Base-by-base conservation (phyloP, 1,139 yeast species). In the Saccharomyces pastorianus region DNA sequence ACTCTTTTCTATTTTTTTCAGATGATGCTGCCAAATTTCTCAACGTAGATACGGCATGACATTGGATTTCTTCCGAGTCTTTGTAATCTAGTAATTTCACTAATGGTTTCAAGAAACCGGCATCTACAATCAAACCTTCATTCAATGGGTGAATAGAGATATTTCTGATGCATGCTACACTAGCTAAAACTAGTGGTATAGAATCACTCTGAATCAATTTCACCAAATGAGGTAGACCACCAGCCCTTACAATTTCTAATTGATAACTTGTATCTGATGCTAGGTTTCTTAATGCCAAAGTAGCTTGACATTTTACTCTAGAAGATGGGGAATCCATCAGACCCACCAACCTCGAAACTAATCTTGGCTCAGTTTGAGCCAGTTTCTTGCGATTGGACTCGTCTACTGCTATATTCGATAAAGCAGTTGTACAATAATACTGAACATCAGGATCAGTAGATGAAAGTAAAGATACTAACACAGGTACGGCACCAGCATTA, bases 401-500 rank as follows among this genome's bases (percentile, higher is more conserved):
- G 73, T 93, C 99, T 49, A 93, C 99, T 2, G 99, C 99, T 63
- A 93, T 91, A 68, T 93, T 93, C 41, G 96, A 88, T 61, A 93
- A 78, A 0, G 99, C 98, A 2, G 99, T 93, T 17, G 99, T 93
- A 76, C 99, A 93, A 70, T 93, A 93, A 71, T 95, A 93, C 73
- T 95, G 99, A 47, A 93, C 98, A 69, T 93, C 99, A 2, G 97
- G 89, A 71, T 93, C 99, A 27, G 85, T 81, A 53, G 91, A 86
- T 1, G 95, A 81, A 59, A 93, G 76, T 57, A 95, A 76, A n/a
- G 95, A 84, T 8, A 93, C 98, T 56, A 93, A 77, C 7, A 93
- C 96, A 0, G 99, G 99, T 6, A 93, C 96, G 6, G 99, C 97
- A 47, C 98, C 99, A 2, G 99, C 98, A 70, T 88, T 90, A 51